These are phyloP conservation scores for Neoboletus magnificus DNA, from an alignment of 768 basidiomycete species.

Conservation along the genomic window DNA sequence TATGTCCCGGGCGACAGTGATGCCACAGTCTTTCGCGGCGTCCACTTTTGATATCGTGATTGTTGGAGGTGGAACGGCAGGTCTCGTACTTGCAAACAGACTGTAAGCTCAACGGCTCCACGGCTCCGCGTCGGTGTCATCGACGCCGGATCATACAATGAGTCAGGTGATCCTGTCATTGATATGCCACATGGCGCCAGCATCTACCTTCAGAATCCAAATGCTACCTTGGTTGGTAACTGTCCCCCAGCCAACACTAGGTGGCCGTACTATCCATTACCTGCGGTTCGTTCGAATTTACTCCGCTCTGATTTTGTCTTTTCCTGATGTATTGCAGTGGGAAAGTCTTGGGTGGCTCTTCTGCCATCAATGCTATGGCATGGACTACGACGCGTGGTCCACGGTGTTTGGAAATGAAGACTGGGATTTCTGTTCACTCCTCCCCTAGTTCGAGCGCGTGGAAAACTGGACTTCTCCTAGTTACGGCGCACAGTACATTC, in stretches of 20 bases:
- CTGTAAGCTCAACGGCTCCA: not conserved
- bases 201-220: not conserved
- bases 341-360: slow-evolving; percentile 1
- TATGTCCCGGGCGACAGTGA: not conserved
- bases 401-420: not conserved
- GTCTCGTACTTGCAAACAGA: not conserved
- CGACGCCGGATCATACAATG: not conserved
- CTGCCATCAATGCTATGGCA: not conserved
- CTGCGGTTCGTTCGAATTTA: not conserved
- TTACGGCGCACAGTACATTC: not conserved
- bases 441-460: not conserved
- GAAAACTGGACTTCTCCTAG: not conserved
- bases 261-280: not conserved
- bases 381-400: not conserved
- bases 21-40: not conserved
- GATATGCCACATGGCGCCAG: not conserved
- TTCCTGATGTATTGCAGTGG: not conserved
- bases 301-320: not conserved
- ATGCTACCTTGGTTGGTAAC: not conserved
- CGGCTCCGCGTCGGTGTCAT: not conserved
- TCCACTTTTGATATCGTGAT: not conserved
- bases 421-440: not conserved
- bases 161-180: not conserved
- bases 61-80: not conserved
- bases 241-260: not conserved